Evolutionary conservation across 129 eudicot genomes (phyloP), one percentile per base, ranked within the genome.

Genomic region (Oenanthe sinensis): DNA sequence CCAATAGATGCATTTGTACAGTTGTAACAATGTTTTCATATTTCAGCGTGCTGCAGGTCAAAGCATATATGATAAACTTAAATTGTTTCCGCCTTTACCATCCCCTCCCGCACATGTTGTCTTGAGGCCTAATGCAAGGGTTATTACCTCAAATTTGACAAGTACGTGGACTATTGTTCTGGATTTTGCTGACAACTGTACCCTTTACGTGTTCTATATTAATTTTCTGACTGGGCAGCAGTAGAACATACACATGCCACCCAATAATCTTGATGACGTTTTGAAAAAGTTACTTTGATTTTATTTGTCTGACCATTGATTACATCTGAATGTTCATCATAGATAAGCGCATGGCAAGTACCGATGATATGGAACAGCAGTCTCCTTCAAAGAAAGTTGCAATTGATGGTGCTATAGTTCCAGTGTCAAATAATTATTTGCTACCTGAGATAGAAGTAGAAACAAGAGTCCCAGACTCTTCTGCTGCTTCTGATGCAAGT

Each of bases 31-130:
- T 76, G 39, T 52, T 75, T 77, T 50, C 22, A 5, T 43, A 74
- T 82, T 50, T 15, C 91, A 91, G 97, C 81, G 86, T 79, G 93
- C 97, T 78, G 87, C 91, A 52, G 97, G 97, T 85, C 81, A 86
- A 75, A 87, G 90, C 65, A 77, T 91, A 39, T 87, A 91, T 85
- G 88, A 88, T 81, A 75, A 80, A 74, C 90, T 91, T 30, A 91
- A 89, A 86, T 43, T 84, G 70, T 89, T 91, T 78, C 97, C 91
- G 10, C 4, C 83, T 78, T 80, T 89, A 79, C 84, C 88, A 6
- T 84, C 88, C 44, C 88, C 83, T 7, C 84, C 87, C 30, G 76
- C 84, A 44, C 78, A 79, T 58, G 62, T 82, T 73, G 50, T 86
- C 63, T 84, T 78, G 90, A 84, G 49, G 83, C 75, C 77, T 49